phyloP scores from a whole-genome alignment of 2,329 filamentous ascomycete genomes.

The Botrytis fragariae region DNA sequence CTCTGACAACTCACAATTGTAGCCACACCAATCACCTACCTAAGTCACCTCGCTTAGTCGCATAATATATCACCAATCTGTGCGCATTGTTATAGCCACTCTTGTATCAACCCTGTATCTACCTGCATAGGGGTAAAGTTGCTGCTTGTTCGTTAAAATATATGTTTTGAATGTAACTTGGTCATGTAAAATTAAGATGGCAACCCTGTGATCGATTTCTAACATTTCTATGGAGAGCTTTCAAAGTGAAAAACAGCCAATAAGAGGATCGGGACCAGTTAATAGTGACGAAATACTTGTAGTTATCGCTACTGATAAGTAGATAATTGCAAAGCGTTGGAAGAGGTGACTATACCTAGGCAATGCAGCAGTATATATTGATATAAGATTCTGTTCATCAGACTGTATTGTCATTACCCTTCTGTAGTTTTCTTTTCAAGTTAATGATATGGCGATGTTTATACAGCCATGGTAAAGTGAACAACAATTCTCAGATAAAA shows the following conservation, averaged over 20 bases:
- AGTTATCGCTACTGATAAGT: not conserved
- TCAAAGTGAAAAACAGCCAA: fast-evolving
- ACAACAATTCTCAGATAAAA: not conserved
- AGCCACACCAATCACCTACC: not conserved
- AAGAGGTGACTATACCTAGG: not conserved
- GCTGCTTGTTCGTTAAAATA: not conserved
- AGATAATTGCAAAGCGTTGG: too few relatives aligned
- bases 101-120: too few relatives aligned
- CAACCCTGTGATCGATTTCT: not conserved
- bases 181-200: not conserved
- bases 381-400: fast-evolving
- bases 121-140: not conserved
- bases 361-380: too few relatives aligned
- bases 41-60: not conserved
- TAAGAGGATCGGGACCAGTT: not conserved
- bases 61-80: not conserved
- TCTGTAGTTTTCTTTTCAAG: not conserved
- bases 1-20: not conserved
- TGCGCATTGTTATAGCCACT: too few relatives aligned
- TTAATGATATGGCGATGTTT: not conserved
- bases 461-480: not conserved
- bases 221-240: fast-evolving
- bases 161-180: not conserved
- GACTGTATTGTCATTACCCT: fast-evolving
- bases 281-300: not conserved